phyloP scores from a whole-genome alignment of 2,329 filamentous ascomycete genomes.

The Aspergillus pseudoviridinutans region DNA sequence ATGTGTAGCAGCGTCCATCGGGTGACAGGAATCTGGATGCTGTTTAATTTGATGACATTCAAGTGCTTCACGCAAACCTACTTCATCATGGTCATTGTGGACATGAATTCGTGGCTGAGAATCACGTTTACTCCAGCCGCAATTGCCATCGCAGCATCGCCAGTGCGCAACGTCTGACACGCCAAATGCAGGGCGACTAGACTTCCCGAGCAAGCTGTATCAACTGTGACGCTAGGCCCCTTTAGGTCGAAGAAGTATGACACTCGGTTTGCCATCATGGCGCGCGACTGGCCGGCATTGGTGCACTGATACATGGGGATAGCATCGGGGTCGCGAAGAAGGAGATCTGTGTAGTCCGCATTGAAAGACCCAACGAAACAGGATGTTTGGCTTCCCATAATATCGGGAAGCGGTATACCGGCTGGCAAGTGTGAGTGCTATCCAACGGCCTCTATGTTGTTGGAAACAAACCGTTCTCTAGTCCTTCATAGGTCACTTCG shows the following conservation, averaged over 20 bases:
- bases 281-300: constrained; percentile 23
- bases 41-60: neutral
- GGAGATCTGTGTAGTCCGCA: constrained; percentile 28
- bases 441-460: neutral
- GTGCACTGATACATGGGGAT: constrained; percentile 24
- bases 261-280: constrained; percentile 26
- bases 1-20: constrained; percentile 28
- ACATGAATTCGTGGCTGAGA: constrained; percentile 26
- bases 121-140: constrained; percentile 24
- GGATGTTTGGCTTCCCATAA: constrained; percentile 25
- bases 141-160: constrained; percentile 20
- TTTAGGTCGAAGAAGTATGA: constrained; percentile 33
- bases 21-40: constrained; percentile 21
- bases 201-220: constrained; percentile 34
- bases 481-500: constrained; percentile 26
- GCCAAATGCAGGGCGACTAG: constrained; percentile 32
- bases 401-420: constrained; percentile 22
- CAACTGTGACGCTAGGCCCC: constrained; percentile 30
- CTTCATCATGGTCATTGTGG: constrained; percentile 17
- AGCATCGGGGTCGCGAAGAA: constrained; percentile 26
- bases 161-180: constrained; percentile 22
- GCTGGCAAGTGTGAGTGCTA: constrained; percentile 11
- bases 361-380: constrained; percentile 27
- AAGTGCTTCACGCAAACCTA: neutral
- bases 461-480: constrained; percentile 24